Base-by-base conservation (phyloP, 163 green algal genomes). In the Chloromonas sp. region DNA sequence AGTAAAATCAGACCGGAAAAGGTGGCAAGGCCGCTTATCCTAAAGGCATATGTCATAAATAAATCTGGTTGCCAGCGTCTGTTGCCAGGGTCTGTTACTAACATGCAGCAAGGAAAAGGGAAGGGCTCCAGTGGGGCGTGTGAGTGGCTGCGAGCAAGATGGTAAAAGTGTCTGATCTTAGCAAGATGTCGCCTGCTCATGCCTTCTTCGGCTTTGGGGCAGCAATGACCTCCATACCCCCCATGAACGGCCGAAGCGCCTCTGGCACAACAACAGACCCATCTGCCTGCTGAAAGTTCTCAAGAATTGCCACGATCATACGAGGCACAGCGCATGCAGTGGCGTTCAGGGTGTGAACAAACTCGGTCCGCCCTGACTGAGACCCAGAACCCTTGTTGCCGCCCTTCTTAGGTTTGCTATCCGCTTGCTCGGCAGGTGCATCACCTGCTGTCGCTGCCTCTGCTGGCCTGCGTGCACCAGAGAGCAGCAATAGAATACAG, bases 261-360 rank as follows among this genome's bases (percentile, higher is more conserved):
- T 96, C 84, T 0, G 97, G 97, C 1, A 99, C 86, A 11, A 94
- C 83, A 78, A 99, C 94, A 15, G 87, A 95, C 71, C 97, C 97
- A 87, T 99, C 97, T n/a, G 80, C 85, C 82, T 97, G 89, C 90
- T 99, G 97, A 88, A 96, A 98, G 86, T 98, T 99, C 91, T 99
- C 97, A 36, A 99, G 88, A 70, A 99, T 99, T 3, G 95, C 92
- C 58, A 99, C 93, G 83, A 99, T 97, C 92, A 99, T 96, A 60
- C 97, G 93, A 15, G 97, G 97, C 78, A 99, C 96, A 0, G 97
- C 97, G 82, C 93, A 98, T 13, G 96, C 97, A 2, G 97, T 99
- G 0, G 95, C 98, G 87, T 99, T 99, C 15, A 99, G 92, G 5
- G 97, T 99, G 90, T 99, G 97, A 83, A 96, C 95, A 89, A 98